Conservation (phyloP, 768 basidiomycete species). For the Thelephora ganbajun region DNA sequence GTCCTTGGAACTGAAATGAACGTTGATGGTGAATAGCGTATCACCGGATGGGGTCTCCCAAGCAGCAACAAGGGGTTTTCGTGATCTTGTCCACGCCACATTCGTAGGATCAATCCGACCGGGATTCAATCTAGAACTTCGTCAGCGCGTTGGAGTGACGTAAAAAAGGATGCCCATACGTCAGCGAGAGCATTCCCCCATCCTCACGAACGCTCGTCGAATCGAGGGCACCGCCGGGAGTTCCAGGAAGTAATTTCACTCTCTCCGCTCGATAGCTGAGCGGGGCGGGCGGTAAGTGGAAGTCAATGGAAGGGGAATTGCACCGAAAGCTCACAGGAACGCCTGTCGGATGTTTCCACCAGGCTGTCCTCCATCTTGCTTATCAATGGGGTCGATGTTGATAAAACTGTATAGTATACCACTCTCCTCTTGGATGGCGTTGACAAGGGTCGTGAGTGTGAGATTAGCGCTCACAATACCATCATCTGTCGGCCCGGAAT, state of each 20-base stretch:
- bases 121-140: slow-evolving; percentile 35
- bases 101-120: slow-evolving; percentile 49
- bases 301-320: neutral
- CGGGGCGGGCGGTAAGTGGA: neutral
- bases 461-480: slow-evolving; percentile 37
- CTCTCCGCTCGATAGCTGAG: slow-evolving; percentile 32
- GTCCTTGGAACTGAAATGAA: slow-evolving; percentile 43
- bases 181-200: too few species aligned
- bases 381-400: slow-evolving; percentile 35
- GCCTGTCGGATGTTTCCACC: slow-evolving; percentile 55
- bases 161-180: too few species aligned
- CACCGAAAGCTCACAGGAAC: slow-evolving; percentile 26
- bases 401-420: slow-evolving; percentile 31
- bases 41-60: slow-evolving; percentile 33
- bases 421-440: slow-evolving; percentile 24
- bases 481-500: slow-evolving; percentile 34
- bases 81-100: slow-evolving; percentile 34
- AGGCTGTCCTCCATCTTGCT: slow-evolving; percentile 41
- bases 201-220: slow-evolving; percentile 23
- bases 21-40: slow-evolving; percentile 41
- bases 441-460: slow-evolving; percentile 34
- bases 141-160: slow-evolving; percentile 28
- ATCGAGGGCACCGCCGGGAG: slow-evolving; percentile 37
- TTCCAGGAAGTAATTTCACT: slow-evolving; percentile 29
- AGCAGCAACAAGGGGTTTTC: slow-evolving; percentile 44